Base-by-base conservation (phyloP, 352 stramenopile species). In the Aphanomyces euteiches region DNA sequence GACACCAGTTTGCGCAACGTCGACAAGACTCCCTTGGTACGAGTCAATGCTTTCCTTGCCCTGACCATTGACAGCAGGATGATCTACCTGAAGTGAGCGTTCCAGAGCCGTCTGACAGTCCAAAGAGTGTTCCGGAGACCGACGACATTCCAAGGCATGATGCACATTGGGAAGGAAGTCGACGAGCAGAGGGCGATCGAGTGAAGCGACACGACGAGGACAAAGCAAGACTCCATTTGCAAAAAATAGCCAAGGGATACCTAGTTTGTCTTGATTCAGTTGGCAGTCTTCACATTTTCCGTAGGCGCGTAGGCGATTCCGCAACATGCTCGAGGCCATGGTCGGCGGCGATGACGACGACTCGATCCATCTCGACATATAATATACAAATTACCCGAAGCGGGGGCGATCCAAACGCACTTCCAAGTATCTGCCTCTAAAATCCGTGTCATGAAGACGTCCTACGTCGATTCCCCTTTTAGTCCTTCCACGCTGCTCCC, bases 321-420 rank as follows among this genome's bases (percentile, higher is more conserved):
- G 72, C 40, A 54, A n/a, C 53, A 54, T 75, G 21, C 40, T 63
- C 8, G 47, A 60, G 21, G 37, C 34, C 4, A 61, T 70, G 40
- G 21, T 70, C 13, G 28, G 5, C 13, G 47, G 28, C 8, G 50
- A 19, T 8, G 45, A 34, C 28, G 21, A 38, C 41, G n/a, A 67
- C 7, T 12, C 28, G 38, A 34, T 41, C 7, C 36, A 40, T 8
- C 36, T 40, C 36, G 15, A 37, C 13, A 67, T n/a, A 17, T 56
- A 21, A 56, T 41, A 43, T 43, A 50, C 59, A 50, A 12, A 56
- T 21, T 56, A 67, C 10, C 59, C 40, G 19, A 67, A 83, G 54
- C 80, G 78, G 53, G 73, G 76, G 48, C 83, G 87, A 69, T 92
- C 84, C 66, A 88, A 67, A 21, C 84, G 86, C 45, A 92, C 86